These are phyloP conservation scores for Crassisporium funariophilum DNA, from an alignment of 768 basidiomycete genomes.

Conservation along the genomic window DNA sequence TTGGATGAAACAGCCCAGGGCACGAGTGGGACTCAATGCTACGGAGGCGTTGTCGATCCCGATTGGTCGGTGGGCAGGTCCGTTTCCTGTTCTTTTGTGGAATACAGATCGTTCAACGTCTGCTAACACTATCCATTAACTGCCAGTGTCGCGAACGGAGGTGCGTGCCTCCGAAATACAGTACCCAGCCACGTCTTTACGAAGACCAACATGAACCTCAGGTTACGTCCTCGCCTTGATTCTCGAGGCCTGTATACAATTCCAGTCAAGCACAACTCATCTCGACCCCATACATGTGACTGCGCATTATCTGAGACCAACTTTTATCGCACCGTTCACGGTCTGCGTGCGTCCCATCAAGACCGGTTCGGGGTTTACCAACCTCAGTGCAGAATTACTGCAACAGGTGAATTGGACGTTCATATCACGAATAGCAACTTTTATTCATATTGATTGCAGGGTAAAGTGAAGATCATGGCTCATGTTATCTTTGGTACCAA, in stretches of 20 bases:
- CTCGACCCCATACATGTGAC: slow-evolving; percentile 61
- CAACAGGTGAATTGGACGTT: slow-evolving; percentile 45
- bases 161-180: slow-evolving; percentile 25
- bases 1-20: slow-evolving; percentile 11
- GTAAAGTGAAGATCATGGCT: slow-evolving; percentile 44
- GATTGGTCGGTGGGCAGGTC: slow-evolving; percentile 50
- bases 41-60: slow-evolving; percentile 43
- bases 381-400: slow-evolving; percentile 58
- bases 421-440: background rate
- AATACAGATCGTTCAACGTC: slow-evolving; percentile 3
- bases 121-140: background rate
- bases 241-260: slow-evolving; percentile 53
- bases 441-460: slow-evolving; percentile 32
- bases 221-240: slow-evolving; percentile 62
- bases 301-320: slow-evolving; percentile 56
- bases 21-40: slow-evolving; percentile 14
- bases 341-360: slow-evolving; percentile 52
- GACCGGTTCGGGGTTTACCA: slow-evolving; percentile 54
- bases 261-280: slow-evolving; percentile 51
- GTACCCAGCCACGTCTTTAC: background rate
- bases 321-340: slow-evolving; percentile 42
- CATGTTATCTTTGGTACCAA: slow-evolving; percentile 62
- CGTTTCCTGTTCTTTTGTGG: slow-evolving; percentile 18
- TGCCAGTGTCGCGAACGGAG: slow-evolving; percentile 55
- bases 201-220: slow-evolving; percentile 24